phyloP scores from a whole-genome alignment of 192 early-diverging fungal species.

The Backusella psychrophila region DNA sequence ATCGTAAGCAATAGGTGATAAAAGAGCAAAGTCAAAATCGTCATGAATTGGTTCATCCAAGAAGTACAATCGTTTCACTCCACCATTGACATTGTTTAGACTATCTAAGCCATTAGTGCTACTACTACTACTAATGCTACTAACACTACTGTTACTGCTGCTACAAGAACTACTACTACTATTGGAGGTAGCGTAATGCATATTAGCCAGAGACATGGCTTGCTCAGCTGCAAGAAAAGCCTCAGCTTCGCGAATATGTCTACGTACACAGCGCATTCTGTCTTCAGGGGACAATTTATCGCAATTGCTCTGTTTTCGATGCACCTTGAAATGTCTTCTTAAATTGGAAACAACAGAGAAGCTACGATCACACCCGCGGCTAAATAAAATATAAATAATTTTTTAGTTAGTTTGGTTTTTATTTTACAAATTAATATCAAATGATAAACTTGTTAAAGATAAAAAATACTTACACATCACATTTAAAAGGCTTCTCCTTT shows the following conservation, averaged over 20 bases:
- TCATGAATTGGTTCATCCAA: background rate
- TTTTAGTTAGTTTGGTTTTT: background rate
- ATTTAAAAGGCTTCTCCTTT: conserved; percentile 54
- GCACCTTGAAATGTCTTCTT: conserved; percentile 56
- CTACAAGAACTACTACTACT: background rate
- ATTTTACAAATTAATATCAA: background rate
- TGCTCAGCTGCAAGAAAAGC: background rate
- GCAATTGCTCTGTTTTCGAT: conserved; percentile 10
- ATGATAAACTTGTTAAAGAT: background rate
- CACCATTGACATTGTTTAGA: background rate
- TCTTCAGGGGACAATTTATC: conserved; percentile 14
- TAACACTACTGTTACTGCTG: background rate
- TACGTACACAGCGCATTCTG: background rate
- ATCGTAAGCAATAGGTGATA: background rate
- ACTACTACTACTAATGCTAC: background rate
- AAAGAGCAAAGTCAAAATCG: background rate
- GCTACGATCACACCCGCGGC: conserved; percentile 46
- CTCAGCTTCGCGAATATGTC: background rate
- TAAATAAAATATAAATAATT: background rate
- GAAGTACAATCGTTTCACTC: background rate
- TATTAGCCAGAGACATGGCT: background rate
- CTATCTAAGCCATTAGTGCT: background rate
- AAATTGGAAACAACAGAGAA: conserved; percentile 67
- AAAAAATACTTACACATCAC: conserved; percentile 26
- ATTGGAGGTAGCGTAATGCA: background rate